Evolutionary conservation across 495 filamentous ascomycete genomes (phyloP).

Genomic region (Daldinia grandis): DNA sequence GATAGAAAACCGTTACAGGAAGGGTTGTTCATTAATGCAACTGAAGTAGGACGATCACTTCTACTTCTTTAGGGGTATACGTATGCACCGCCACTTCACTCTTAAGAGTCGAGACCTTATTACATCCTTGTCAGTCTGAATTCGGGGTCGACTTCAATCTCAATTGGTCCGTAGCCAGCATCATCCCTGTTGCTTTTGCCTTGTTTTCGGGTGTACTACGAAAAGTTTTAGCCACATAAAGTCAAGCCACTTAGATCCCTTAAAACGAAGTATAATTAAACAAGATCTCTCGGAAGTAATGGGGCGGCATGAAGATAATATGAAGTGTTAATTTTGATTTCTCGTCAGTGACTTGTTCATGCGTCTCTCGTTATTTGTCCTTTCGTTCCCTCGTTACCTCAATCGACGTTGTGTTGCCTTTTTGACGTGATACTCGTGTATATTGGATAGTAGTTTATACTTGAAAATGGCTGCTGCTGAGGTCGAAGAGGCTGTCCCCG

Average conservation of each 20-base stretch:
- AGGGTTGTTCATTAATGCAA: conserved; percentile 12
- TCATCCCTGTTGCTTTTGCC: conserved; percentile 35
- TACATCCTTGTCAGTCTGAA: conserved; percentile 25
- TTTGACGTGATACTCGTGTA: conserved; percentile 23
- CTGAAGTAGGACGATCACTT: conserved; percentile 23
- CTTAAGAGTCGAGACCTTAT: conserved; percentile 23
- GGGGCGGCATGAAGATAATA: conserved; percentile 23
- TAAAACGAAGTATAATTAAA: conserved; percentile 48
- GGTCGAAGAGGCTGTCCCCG: conserved; percentile 35
- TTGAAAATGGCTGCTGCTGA: conserved; percentile 34
- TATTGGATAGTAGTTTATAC: conserved; percentile 20
- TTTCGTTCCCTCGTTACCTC: conserved; percentile 31
- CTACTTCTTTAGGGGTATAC: conserved; percentile 19
- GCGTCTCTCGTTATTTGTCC: conserved; percentile 25
- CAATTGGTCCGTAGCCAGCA: conserved; percentile 32
- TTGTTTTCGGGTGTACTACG: conserved; percentile 34
- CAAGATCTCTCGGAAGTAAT: conserved; percentile 21
- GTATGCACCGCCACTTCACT: conserved; percentile 43
- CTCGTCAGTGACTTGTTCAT: conserved; percentile 18
- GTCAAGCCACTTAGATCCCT: conserved; percentile 48
- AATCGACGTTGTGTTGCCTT: conserved; percentile 26
- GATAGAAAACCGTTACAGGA: conserved; percentile 7
- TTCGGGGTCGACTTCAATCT: conserved; percentile 24
- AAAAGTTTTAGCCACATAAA: conserved; percentile 44
- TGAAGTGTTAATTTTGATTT: conserved; percentile 32